Evolutionary conservation across 305 asterid genomes (phyloP), one percentile per base, ranked within the genome.

Genomic region (Fraxinus paxiana): DNA sequence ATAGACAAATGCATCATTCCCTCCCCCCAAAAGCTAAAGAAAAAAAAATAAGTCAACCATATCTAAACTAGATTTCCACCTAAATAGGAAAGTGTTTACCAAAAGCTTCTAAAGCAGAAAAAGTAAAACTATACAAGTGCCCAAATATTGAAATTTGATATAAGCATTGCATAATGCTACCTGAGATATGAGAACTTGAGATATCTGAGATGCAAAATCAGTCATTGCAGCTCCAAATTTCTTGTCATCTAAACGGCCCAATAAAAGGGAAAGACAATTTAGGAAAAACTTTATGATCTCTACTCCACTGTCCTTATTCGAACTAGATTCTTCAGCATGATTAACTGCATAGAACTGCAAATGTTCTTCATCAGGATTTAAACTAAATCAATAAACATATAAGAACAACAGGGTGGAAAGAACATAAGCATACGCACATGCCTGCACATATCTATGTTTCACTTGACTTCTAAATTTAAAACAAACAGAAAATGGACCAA

Each of bases 291-390:
- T 91, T 13, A 92, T 79, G 33, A 95, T 93, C 83, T 90, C 97
- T 41, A 81, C 82, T 85, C 91, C 90, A 87, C 93, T 87, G 79
- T 86, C 87, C 75, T 87, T 84, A 80, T 87, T 87, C 73, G 71
- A 73, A 80, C 83, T 75, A 78, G 87, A 83, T 81, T 90, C 94
- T 78, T 90, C 93, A 77, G 80, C 83, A 74, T 86, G 87, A 85
- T 88, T 89, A 43, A 89, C 97, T 82, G 96, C 90, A 86, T 89
- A 95, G 84, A 88, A 83, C 98, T 95, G 91, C 87, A 88, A 81
- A 76, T 37, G 74, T 35, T 43, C 74, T 26, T 63, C 76, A 73
- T 85, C 82, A 88, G 84, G 78, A 76, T 30, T 63, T 63, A 82
- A 84, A 63, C 48, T 48, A 78, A 85, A 83, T 80, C 82, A 79